Conservation (phyloP, 345 rosid genomes). For the Lepidium sativum region DNA sequence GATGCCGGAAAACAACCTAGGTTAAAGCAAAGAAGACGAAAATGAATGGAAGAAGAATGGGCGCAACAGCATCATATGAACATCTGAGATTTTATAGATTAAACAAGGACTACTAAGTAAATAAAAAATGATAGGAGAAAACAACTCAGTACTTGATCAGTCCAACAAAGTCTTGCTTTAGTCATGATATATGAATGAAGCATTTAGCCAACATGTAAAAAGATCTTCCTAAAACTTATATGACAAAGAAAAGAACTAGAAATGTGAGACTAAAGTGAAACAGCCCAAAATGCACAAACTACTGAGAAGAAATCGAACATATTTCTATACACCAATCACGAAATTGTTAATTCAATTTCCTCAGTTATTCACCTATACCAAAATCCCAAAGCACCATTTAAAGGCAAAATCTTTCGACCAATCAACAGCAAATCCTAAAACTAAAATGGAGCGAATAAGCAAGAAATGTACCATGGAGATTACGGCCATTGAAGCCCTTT, state of each 20-base stretch:
- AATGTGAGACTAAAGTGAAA: background rate
- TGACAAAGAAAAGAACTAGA: background rate
- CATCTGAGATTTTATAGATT: constrained; percentile 27
- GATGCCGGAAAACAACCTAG: constrained; percentile 75
- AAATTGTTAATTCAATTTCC: background rate
- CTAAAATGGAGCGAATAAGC: background rate
- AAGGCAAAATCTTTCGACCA: background rate
- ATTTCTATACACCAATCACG: background rate
- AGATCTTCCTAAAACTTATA: background rate
- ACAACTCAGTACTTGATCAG: background rate
- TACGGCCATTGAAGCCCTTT: constrained; percentile 18
- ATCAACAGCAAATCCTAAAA: background rate
- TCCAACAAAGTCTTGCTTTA: background rate
- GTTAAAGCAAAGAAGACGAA: constrained; percentile 77
- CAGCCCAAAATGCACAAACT: background rate
- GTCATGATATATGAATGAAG: background rate
- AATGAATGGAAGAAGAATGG: constrained; percentile 82
- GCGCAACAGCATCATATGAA: constrained; percentile 69
- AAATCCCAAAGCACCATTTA: background rate
- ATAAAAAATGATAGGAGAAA: background rate
- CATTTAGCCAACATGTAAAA: background rate
- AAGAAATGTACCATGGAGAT: constrained; percentile 12
- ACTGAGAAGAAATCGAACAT: background rate
- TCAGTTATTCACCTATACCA: background rate
- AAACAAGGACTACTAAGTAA: background rate